phyloP scores from a whole-genome alignment of 225 moss, liverwort and hornwort species.

The Sphagnum contortum region DNA sequence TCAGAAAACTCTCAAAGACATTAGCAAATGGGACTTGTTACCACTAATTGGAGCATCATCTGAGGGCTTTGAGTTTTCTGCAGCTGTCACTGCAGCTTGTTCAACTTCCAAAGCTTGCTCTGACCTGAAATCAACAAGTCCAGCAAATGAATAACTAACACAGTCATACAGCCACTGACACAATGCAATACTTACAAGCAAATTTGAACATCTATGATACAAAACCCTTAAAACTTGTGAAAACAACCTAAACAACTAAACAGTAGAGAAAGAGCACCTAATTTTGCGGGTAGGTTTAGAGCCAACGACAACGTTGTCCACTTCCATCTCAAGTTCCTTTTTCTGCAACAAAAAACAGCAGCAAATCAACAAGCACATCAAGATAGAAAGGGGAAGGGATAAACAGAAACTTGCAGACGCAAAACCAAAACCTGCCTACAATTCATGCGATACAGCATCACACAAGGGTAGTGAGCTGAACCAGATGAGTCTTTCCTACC shows the following conservation, averaged over 20 bases:
- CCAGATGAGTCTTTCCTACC: slow-evolving; percentile 18
- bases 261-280: slow-evolving; percentile 17
- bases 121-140: slow-evolving; percentile 35
- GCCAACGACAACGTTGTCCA: slow-evolving; percentile 63
- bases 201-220: not conserved
- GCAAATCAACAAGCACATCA: not conserved
- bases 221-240: no score
- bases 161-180: no score
- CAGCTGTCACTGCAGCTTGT: slow-evolving; percentile 32
- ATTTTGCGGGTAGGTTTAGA: slow-evolving; percentile 86
- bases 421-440: no score
- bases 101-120: slow-evolving; percentile 66
- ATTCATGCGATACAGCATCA: no score
- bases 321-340: slow-evolving; percentile 90
- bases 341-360: slow-evolving; percentile 33
- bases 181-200: not conserved
- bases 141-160: not conserved
- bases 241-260: no score
- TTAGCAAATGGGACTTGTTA: slow-evolving; percentile 5
- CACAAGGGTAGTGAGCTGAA: no score
- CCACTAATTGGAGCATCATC: slow-evolving; percentile 40
- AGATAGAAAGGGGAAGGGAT: not conserved
- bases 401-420: not conserved
- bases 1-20: no score
- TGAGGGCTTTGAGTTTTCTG: slow-evolving; percentile 16